Evolutionary conservation across 768 basidiomycete genomes (phyloP).

Genomic region (Kwoniella botswanensis): DNA sequence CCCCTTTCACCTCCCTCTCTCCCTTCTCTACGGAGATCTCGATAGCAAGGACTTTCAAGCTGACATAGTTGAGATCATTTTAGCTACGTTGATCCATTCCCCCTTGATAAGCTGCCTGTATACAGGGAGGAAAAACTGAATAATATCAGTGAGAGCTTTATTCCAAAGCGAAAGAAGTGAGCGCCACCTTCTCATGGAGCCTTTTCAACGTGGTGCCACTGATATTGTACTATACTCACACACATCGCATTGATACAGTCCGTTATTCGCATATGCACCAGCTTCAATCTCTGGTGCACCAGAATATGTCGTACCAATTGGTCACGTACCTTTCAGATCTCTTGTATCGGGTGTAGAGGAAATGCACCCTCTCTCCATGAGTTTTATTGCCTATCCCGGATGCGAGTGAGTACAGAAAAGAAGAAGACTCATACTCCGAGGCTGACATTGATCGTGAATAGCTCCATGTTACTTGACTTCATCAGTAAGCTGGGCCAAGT

Average conservation of each 20-base stretch:
- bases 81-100: slow-evolving; percentile 17
- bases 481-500: slow-evolving; percentile 10
- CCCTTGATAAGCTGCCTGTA: slow-evolving; percentile 3
- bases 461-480: slow-evolving; percentile 17
- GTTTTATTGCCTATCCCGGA: slow-evolving; percentile 21
- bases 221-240: background rate
- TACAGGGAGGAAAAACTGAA: slow-evolving; percentile 9
- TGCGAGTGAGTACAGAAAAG: slow-evolving; percentile 17
- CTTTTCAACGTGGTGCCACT: background rate
- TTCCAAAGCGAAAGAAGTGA: background rate
- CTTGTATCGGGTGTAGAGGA: slow-evolving; percentile 32
- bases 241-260: background rate
- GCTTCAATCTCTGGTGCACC: slow-evolving; percentile 28
- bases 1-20: too few species aligned
- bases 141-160: background rate
- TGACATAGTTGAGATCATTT: too few species aligned
- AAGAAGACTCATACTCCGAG: background rate
- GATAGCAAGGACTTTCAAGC: too few species aligned
- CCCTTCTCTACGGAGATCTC: too few species aligned
- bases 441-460: background rate
- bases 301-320: slow-evolving; percentile 42
- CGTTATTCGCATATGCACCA: slow-evolving; percentile 1
- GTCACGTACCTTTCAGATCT: slow-evolving; percentile 47
- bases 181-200: background rate
- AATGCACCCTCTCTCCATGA: slow-evolving; percentile 32